Conservation (phyloP, 228 moss, liverwort and hornwort species). For the Sphagnum fallax region DNA sequence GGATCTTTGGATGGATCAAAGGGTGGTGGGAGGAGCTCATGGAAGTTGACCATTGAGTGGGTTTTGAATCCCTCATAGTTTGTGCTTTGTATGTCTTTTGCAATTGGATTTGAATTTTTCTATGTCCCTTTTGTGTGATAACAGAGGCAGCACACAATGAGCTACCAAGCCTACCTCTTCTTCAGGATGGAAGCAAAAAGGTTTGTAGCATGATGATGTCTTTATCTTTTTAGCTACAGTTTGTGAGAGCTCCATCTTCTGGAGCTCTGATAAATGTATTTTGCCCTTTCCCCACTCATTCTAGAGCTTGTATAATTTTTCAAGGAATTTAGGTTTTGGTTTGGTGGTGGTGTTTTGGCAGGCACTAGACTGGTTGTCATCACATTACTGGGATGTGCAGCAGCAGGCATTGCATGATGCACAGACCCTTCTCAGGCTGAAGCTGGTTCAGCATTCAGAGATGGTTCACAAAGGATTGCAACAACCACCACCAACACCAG, state of each 20-base stretch:
- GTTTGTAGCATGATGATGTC: constrained; percentile 14
- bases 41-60: background rate
- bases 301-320: no score
- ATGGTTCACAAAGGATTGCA: constrained; percentile 47
- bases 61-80: background rate
- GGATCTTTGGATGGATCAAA: no score
- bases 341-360: constrained; percentile 11
- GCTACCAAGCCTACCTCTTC: constrained; percentile 77
- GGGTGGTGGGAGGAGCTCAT: background rate
- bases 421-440: constrained; percentile 48
- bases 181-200: constrained; percentile 82
- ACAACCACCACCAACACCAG: constrained; percentile 5
- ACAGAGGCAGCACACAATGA: constrained; percentile 87
- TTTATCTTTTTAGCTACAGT: background rate
- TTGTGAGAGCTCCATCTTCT: background rate
- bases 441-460: constrained; percentile 64
- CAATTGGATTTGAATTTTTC: background rate
- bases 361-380: constrained; percentile 84
- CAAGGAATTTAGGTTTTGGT: no score
- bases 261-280: background rate
- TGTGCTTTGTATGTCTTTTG: background rate
- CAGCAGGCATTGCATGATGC: constrained; percentile 45
- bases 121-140: background rate
- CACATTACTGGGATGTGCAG: constrained; percentile 85
- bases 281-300: background rate